A percentile compares a stretch with the other conserved stretches of the same genome.
phyloP scores from a whole-genome alignment of 1,139 yeast genomes.

The Petasospora rhodanensis region DNA sequence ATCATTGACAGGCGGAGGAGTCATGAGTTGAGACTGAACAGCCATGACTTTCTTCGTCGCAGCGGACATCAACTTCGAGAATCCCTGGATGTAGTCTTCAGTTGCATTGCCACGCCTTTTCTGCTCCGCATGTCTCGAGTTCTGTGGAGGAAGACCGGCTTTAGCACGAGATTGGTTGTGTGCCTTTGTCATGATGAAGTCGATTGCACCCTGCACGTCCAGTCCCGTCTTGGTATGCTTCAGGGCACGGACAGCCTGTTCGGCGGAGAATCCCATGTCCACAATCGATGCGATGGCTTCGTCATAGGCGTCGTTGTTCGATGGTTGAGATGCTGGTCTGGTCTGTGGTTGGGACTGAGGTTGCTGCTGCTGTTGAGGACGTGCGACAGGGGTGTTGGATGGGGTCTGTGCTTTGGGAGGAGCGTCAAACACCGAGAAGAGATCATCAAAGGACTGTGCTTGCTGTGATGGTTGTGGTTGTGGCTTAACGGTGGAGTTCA shows the following conservation, averaged over 20 bases:
- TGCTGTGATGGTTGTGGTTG: slow-evolving; percentile 2
- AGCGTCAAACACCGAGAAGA: slow-evolving; percentile 28
- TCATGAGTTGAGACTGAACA: slow-evolving; percentile 60
- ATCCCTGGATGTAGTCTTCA: slow-evolving; percentile 20
- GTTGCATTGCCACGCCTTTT: slow-evolving; percentile 7
- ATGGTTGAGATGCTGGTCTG: slow-evolving; percentile 2
- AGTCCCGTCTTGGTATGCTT: slow-evolving; percentile 47
- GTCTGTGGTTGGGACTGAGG: slow-evolving; percentile 1
- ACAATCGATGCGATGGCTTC: slow-evolving; percentile 62
- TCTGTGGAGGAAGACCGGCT: slow-evolving; percentile 18
- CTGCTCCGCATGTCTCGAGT: background rate
- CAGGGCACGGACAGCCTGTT: slow-evolving; percentile 59
- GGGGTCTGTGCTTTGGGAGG: slow-evolving; percentile 11
- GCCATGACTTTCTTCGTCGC: slow-evolving; percentile 44
- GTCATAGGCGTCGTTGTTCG: slow-evolving; percentile 35
- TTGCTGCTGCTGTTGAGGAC: slow-evolving; percentile 1
- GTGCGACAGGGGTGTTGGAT: background rate
- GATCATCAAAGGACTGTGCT: slow-evolving; percentile 21
- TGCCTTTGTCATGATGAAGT: slow-evolving; percentile 58
- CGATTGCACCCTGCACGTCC: slow-evolving; percentile 64
- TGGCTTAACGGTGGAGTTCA: slow-evolving; percentile 1
- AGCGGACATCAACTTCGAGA: slow-evolving; percentile 18
- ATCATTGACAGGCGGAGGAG: slow-evolving; percentile 39
- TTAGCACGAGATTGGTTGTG: slow-evolving; percentile 33
- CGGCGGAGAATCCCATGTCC: slow-evolving; percentile 74